Conservation (phyloP, 2,329 filamentous ascomycete species). For the Myriosclerotinia curreyana region DNA sequence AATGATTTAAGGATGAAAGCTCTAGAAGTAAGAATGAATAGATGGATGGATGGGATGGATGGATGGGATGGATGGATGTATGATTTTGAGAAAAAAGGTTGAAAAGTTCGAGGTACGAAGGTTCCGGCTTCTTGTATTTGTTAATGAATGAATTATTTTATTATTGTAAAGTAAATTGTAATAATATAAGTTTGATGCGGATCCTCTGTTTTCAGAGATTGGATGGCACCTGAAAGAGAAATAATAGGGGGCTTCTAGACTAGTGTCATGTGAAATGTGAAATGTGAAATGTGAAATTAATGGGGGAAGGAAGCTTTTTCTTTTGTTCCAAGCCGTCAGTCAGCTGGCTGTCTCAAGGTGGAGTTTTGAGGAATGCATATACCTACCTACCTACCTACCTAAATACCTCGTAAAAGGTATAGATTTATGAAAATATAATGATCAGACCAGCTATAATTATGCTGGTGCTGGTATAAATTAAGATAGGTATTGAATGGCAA, state of each 20-base stretch:
- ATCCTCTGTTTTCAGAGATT: constrained; percentile 16
- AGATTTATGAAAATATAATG: constrained; percentile 8
- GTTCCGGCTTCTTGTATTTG: constrained; percentile 12
- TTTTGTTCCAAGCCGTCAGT: neutral
- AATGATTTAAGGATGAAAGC: neutral
- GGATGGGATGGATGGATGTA: neutral
- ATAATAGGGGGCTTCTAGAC: constrained; percentile 17
- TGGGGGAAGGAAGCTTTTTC: constrained; percentile 8
- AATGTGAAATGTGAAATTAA: constrained; percentile 18
- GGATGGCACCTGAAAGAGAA: constrained; percentile 1
- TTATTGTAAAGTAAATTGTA: neutral
- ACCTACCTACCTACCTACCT: no score
- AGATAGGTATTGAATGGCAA: neutral
- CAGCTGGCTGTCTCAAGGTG: constrained; percentile 2
- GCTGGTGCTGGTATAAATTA: constrained; percentile 3
- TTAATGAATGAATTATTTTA: neutral
- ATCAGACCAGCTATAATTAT: constrained; percentile 3
- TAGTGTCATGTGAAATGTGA: constrained; percentile 17
- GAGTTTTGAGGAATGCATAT: neutral
- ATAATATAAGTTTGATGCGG: constrained; percentile 13
- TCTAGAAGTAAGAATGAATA: neutral
- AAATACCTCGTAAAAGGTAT: no score
- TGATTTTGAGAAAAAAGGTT: neutral
- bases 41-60: neutral
- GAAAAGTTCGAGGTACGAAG: neutral